phyloP scores from a whole-genome alignment of 306 rosid species.

The Begonia peltatifolia region DNA sequence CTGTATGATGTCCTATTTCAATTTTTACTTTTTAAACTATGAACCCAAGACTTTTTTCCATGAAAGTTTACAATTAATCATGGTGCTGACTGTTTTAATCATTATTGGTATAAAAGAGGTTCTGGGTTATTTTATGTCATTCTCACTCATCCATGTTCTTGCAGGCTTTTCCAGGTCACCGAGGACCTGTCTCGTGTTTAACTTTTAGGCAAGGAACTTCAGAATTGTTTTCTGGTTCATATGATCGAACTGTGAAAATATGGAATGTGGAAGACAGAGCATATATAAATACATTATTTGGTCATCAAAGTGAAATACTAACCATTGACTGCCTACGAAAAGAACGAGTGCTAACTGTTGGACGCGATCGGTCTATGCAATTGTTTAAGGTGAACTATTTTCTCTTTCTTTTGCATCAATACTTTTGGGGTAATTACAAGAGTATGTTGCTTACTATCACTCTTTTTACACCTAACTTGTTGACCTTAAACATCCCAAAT shows the following conservation, averaged over 20 bases:
- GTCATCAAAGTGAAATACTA: slow-evolving; percentile 84
- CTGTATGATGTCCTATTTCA: background rate
- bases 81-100: too few species aligned
- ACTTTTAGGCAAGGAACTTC: slow-evolving; percentile 83
- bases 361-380: slow-evolving; percentile 89
- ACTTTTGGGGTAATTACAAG: background rate
- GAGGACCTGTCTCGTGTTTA: slow-evolving; percentile 73
- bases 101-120: background rate
- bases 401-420: background rate
- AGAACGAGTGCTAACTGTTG: slow-evolving; percentile 73
- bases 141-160: slow-evolving; percentile 8
- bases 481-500: too few species aligned
- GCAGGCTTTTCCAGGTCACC: slow-evolving; percentile 95
- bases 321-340: slow-evolving; percentile 69
- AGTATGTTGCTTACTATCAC: too few species aligned
- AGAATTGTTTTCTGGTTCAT: slow-evolving; percentile 94
- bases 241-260: slow-evolving; percentile 78
- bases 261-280: slow-evolving; percentile 97
- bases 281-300: slow-evolving; percentile 70
- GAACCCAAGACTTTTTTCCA: too few species aligned
- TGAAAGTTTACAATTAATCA: too few species aligned
- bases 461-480: too few species aligned
- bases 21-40: background rate
- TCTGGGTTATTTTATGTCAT: slow-evolving; percentile 6
- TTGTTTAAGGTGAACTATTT: slow-evolving; percentile 54